phyloP scores from a whole-genome alignment of 805 yeast genomes.

The Candida michaelii region DNA sequence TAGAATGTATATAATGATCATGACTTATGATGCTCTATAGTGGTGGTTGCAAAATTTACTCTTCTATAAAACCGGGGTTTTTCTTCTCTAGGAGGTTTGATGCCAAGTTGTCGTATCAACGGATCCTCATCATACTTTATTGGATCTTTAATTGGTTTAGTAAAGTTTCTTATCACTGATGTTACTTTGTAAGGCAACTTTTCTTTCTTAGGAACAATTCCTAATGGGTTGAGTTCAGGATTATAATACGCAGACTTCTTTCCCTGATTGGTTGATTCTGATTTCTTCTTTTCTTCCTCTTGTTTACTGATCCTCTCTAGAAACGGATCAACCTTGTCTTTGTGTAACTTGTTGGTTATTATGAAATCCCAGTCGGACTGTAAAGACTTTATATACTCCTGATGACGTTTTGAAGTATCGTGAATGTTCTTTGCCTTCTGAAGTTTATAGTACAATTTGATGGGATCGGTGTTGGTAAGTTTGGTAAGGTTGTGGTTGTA shows the following conservation, averaged over 20 bases:
- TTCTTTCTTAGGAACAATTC: constrained; percentile 46
- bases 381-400: constrained; percentile 24
- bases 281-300: constrained; percentile 17
- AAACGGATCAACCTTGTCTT: constrained; percentile 26
- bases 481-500: constrained; percentile 25
- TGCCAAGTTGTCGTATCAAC: constrained; percentile 22
- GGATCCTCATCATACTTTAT: constrained; percentile 29
- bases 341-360: constrained; percentile 32
- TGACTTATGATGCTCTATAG: no score
- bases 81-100: constrained; percentile 39
- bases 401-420: constrained; percentile 19
- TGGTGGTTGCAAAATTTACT: constrained; percentile 20
- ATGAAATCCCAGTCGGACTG: constrained; percentile 43
- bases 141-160: constrained; percentile 27
- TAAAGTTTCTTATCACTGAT: constrained; percentile 23
- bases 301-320: constrained; percentile 21
- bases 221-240: constrained; percentile 64
- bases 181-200: constrained; percentile 7
- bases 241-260: constrained; percentile 57
- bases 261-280: constrained; percentile 39
- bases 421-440: constrained; percentile 23
- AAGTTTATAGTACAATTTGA: constrained; percentile 31
- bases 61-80: constrained; percentile 49
- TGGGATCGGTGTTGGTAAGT: constrained; percentile 34
- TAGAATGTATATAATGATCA: constrained; percentile 3